A percentile compares a stretch with the other conserved stretches of the same genome.
Conservation (phyloP, 305 asterid genomes). For the Fraxinus floribunda region DNA sequence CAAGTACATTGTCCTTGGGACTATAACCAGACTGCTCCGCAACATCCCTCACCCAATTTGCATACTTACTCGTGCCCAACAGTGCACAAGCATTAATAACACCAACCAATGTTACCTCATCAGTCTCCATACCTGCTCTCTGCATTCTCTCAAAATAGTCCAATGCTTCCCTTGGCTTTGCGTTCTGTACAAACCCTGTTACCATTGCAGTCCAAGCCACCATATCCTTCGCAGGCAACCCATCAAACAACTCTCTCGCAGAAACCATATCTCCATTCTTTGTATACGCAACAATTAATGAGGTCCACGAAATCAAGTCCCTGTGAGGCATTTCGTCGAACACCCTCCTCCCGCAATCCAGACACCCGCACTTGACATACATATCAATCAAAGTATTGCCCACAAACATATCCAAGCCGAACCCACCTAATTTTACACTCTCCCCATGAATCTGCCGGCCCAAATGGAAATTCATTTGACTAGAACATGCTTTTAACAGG, state of each 20-base stretch:
- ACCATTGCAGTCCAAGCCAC: conserved; percentile 86
- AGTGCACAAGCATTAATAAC: conserved; percentile 80
- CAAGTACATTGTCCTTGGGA: conserved; percentile 39
- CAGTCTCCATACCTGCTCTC: conserved; percentile 51
- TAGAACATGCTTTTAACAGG: conserved; percentile 49
- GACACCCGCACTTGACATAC: conserved; percentile 64
- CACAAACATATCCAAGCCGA: conserved; percentile 50
- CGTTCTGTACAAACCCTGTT: conserved; percentile 71
- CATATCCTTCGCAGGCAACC: conserved; percentile 57
- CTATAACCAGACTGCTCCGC: conserved; percentile 53
- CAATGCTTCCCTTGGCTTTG: conserved; percentile 70
- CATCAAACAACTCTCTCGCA: conserved; percentile 51
- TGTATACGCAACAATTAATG: conserved; percentile 56
- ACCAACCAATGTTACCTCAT: conserved; percentile 62
- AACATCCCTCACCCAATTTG: conserved; percentile 52
- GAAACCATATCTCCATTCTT: conserved; percentile 55
- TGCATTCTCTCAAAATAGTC: conserved; percentile 66
- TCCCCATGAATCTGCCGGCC: conserved; percentile 74
- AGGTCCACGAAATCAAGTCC: conserved; percentile 64
- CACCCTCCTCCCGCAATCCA: conserved; percentile 54
- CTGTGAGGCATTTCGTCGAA: conserved; percentile 80
- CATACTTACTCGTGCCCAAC: conserved; percentile 54
- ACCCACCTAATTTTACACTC: conserved; percentile 64
- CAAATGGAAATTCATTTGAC: conserved; percentile 34
- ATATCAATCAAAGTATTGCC: conserved; percentile 56